Evolutionary conservation across 2,329 filamentous ascomycete genomes (phyloP), one percentile per base, ranked within the genome.

Genomic region (Alternaria brassicicola): DNA sequence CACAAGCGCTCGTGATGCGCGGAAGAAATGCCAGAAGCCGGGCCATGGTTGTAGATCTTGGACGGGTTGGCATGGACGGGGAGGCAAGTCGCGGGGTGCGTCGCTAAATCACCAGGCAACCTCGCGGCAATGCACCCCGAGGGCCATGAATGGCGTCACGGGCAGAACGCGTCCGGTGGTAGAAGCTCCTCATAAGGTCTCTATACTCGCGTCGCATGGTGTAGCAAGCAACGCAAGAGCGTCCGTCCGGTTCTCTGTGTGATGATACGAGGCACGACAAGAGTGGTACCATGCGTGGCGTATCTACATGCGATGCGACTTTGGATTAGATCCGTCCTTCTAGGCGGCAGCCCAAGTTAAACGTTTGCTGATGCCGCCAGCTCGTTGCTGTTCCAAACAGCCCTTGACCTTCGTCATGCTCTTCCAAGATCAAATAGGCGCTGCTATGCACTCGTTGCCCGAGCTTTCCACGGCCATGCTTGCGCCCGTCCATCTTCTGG

Each of bases 401-500:
- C 17, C 4, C 8, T 1, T 15, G 2, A 6, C 2, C 0, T 13
- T 4, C 17, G 21, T 15, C 2, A 45, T 28, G 6, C 7, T 4
- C 7, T 13, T 30, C 6, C 2, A 8, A 19, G 4, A 28, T 2
- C 13, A 19, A 0, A 23, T 33, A 4, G 17, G 3, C 43, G 13
- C 19, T 21, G 28, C 4, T 15, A 30, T 33, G 19, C 31, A 31
- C 0, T 15, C 2, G 6, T 47, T 47, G 30, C 3, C 19, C 31
- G 9, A 21, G 28, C 13, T 42, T 36, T 8, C 57, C 9, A 19
- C 54, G 8, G 31, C 43, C 6, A 8, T 59, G 9, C 55, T 73
- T n/a, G 61, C 59, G 3, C 68, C 77, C 3, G 70, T 75, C 30
- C 79, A 80, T 52, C 62, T 81, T 9, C 54, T 80, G 10, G 65